Conservation (phyloP, 495 filamentous ascomycete species). For the Glonium stellatum region DNA sequence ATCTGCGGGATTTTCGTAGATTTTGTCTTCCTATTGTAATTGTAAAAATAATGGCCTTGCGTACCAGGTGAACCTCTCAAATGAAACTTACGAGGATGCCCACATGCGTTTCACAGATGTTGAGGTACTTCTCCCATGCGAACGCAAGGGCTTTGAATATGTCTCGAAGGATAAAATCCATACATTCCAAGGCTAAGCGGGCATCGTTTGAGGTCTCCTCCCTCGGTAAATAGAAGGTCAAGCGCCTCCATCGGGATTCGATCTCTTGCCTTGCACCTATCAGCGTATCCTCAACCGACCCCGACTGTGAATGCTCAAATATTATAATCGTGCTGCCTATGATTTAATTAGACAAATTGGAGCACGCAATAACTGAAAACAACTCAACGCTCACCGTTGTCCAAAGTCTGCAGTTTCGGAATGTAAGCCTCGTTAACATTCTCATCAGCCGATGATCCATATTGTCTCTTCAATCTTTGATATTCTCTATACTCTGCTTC, state of each 20-base stretch:
- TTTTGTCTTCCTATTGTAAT: conserved; percentile 43
- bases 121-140: conserved; percentile 43
- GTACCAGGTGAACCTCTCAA: background rate
- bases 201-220: conserved; percentile 34
- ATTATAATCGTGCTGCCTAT: conserved; percentile 46
- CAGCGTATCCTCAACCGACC: conserved; percentile 43
- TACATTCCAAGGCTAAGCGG: conserved; percentile 40
- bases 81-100: conserved; percentile 34
- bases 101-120: conserved; percentile 41
- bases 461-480: conserved; percentile 14
- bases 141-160: conserved; percentile 44
- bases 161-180: conserved; percentile 46
- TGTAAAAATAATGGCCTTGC: background rate
- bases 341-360: conserved; percentile 4
- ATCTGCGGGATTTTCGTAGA: conserved; percentile 51
- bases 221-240: conserved; percentile 43
- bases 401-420: conserved; percentile 34
- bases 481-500: conserved; percentile 20
- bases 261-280: conserved; percentile 44
- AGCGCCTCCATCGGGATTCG: conserved; percentile 46
- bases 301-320: conserved; percentile 45
- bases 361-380: background rate
- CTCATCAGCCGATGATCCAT: conserved; percentile 6
- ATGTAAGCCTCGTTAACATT: conserved; percentile 20
- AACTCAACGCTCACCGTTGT: conserved; percentile 34